Base-by-base conservation (phyloP, 768 basidiomycete species). In the Xerocomus spinulosus region DNA sequence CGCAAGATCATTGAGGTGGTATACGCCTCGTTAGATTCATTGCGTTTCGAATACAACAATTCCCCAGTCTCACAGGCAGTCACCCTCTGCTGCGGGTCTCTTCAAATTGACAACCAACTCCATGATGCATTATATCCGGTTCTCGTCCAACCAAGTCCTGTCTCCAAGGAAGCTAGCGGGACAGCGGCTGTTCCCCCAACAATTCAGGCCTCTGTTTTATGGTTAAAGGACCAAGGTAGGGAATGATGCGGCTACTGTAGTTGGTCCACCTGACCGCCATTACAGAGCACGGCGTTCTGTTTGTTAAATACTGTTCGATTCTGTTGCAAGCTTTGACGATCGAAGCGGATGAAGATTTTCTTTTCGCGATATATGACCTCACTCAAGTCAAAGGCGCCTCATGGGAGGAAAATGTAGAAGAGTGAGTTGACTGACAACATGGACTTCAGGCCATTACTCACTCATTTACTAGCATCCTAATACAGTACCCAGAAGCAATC, bases 41-140 rank as follows among this genome's bases (percentile, higher is more conserved):
- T 98, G 46, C 85, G 86, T 57, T 77, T 97, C 50, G 89, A 92
- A 56, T 98, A 94, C 67, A 79, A 76, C 34, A 80, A 87, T 59
- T 94, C 85, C 60, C 70, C 78, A 1, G 75, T 85, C 30, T 85
- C 90, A 5, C 91, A 94, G 58, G 79, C 88, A 2, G 73, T 93
- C 44, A 89, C 81, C 40, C 32, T 98, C 29, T 81, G 85, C 8
- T 87, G 86, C 60, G 90, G 87, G n/a, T 83, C 77, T 57, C 75
- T 99, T 10, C 94, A 98, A 64, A 79, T 98, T 50, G 96, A 99
- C 70, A 99, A 98, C 62, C 96, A 99, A 63, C 79, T 99, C 12
- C 95, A 98, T 50, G 96, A 98, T 49, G 94, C 92, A 15, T 63
- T 94, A 12, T 99, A 85, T 72, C 93, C 96, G 2, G 93, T 98